phyloP scores from a whole-genome alignment of 176 grass and related monocot species.

The Poa annua region DNA sequence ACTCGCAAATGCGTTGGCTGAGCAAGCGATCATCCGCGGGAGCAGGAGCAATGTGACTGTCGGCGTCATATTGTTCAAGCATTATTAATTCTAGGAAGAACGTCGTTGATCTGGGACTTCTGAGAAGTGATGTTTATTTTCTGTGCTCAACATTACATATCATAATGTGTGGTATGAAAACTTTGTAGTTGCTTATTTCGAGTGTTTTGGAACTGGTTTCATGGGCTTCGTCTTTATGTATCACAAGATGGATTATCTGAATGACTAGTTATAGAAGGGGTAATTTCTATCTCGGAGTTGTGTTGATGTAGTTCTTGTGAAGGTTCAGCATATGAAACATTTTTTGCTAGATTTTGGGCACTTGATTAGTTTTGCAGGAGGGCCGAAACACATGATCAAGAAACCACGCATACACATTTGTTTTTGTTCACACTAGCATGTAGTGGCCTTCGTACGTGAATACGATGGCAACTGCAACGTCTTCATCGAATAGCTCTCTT shows the following conservation, averaged over 20 bases:
- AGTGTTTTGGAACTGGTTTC: neutral
- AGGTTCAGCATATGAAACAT: neutral
- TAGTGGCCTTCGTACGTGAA: no score
- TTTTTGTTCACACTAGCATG: no score
- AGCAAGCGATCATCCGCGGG: neutral
- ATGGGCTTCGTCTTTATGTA: neutral
- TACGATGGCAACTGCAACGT: no score
- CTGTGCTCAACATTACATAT: neutral
- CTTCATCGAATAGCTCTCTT: no score
- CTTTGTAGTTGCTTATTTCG: neutral
- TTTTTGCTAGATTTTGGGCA: neutral
- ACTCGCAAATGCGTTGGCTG: constrained; percentile 8
- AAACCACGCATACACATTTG: neutral
- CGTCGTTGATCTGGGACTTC: neutral
- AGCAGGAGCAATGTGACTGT: constrained; percentile 25
- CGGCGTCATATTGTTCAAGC: neutral
- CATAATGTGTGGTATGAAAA: neutral
- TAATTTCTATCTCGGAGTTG: neutral
- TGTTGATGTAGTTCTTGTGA: neutral
- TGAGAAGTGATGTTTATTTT: neutral
- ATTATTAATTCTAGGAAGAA: neutral
- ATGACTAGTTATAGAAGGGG: neutral
- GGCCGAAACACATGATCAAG: neutral
- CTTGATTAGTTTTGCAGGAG: neutral
- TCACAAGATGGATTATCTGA: neutral